A percentile compares a stretch with the other conserved stretches of the same genome.
phyloP scores from a whole-genome alignment of 768 basidiomycete species.

The Mycena filopes region DNA sequence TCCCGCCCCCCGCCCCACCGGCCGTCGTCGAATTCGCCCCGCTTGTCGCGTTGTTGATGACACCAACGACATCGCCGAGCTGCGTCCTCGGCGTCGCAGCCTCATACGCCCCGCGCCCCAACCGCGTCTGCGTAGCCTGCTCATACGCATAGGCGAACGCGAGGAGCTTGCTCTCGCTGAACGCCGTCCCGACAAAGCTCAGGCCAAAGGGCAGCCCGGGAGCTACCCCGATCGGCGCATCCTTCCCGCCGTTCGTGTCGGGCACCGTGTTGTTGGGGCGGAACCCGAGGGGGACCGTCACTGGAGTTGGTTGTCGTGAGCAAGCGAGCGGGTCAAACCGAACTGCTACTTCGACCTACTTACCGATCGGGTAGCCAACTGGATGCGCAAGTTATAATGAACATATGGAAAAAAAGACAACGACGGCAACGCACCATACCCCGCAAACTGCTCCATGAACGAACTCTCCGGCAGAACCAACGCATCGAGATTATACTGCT shows the following conservation, averaged over 20 bases:
- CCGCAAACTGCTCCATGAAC: conserved; percentile 29
- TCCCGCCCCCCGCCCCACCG: neutral
- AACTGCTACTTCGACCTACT: neutral
- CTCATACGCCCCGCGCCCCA: conserved; percentile 47
- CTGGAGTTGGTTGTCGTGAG: conserved; percentile 48
- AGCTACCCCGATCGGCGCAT: conserved; percentile 41
- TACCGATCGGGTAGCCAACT: conserved; percentile 21
- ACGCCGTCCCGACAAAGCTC: conserved; percentile 57
- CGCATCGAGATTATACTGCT: conserved; percentile 46
- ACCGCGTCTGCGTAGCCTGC: conserved; percentile 53
- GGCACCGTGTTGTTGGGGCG: conserved; percentile 42
- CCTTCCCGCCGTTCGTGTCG: conserved; percentile 30
- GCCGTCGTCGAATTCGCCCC: conserved; percentile 7
- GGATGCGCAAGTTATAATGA: neutral
- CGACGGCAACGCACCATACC: conserved; percentile 26
- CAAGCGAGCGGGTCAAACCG: conserved; percentile 44
- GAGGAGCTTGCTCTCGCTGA: conserved; percentile 54
- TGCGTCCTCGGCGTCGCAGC: conserved; percentile 55
- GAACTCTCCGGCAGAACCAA: conserved; percentile 43
- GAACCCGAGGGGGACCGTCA: conserved; percentile 53
- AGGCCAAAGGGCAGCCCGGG: conserved; percentile 54
- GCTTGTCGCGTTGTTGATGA: neutral
- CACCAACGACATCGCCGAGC: conserved; percentile 44
- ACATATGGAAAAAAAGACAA: conserved; percentile 9
- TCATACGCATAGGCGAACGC: conserved; percentile 59